These are phyloP conservation scores for Elaeis oleifera DNA, from an alignment of 202 grass and related monocot species.

Conservation along the genomic window DNA sequence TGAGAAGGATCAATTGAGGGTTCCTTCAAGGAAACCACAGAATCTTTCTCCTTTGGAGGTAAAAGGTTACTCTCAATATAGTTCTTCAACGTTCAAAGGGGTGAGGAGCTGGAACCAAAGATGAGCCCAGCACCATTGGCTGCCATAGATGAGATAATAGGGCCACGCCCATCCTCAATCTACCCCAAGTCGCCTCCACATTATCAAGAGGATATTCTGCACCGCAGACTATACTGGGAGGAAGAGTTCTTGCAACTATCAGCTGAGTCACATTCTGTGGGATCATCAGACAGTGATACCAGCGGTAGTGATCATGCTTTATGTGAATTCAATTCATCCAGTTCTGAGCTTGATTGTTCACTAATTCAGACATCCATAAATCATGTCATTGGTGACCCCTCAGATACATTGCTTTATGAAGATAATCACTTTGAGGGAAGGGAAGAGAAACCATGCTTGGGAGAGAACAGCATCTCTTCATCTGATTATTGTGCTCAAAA, in stretches of 20 bases:
- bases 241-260: slow-evolving; percentile 72
- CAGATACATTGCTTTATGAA: slow-evolving; percentile 26
- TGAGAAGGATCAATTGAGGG: slow-evolving; percentile 2
- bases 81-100: slow-evolving; percentile 25
- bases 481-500: slow-evolving; percentile 26
- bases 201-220: slow-evolving; percentile 85
- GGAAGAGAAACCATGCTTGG: slow-evolving; percentile 25
- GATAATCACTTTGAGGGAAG: slow-evolving; percentile 38
- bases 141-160: slow-evolving; percentile 38
- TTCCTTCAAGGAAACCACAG: slow-evolving; percentile 24
- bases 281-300: slow-evolving; percentile 48
- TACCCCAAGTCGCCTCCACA: slow-evolving; percentile 67
- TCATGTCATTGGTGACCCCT: slow-evolving; percentile 29
- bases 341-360: slow-evolving; percentile 62
- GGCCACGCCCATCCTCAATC: slow-evolving; percentile 34
- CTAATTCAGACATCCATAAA: slow-evolving; percentile 33
- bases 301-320: slow-evolving; percentile 74
- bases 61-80: slow-evolving; percentile 24
- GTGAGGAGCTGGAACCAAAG: slow-evolving; percentile 23
- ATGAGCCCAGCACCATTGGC: slow-evolving; percentile 29
- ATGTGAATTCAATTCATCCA: slow-evolving; percentile 63
- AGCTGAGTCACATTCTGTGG: slow-evolving; percentile 37
- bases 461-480: slow-evolving; percentile 16
- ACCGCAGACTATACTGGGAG: slow-evolving; percentile 57
- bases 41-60: slow-evolving; percentile 36